Conservation (phyloP, 176 grass and related monocot genomes). For the Phoenix roebelenii region DNA sequence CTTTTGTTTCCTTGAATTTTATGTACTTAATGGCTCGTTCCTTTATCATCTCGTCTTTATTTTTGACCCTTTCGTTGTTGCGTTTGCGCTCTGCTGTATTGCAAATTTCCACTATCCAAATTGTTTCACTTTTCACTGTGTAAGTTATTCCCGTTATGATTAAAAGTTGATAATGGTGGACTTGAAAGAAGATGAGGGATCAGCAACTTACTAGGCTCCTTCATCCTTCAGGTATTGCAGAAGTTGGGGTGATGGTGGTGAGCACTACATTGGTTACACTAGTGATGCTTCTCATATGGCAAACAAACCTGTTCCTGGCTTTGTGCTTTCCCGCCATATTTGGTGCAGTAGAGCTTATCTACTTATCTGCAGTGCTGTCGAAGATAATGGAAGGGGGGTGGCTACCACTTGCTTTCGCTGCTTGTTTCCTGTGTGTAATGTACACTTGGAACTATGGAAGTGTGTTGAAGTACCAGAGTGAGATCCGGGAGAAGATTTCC, state of each 20-base stretch:
- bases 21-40: too few species aligned
- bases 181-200: too few species aligned
- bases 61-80: too few species aligned
- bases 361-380: conserved; percentile 73
- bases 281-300: conserved; percentile 98
- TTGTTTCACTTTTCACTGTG: too few species aligned
- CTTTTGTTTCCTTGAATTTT: too few species aligned
- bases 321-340: conserved; percentile 72
- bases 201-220: not conserved
- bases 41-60: too few species aligned
- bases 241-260: conserved; percentile 97
- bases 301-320: conserved; percentile 69
- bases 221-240: conserved; percentile 63
- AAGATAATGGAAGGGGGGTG: conserved; percentile 91
- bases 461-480: conserved; percentile 88
- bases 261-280: conserved; percentile 89
- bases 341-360: conserved; percentile 62
- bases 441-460: conserved; percentile 98
- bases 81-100: too few species aligned
- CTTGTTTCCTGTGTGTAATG: conserved; percentile 81
- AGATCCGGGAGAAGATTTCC: conserved; percentile 94
- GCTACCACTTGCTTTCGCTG: conserved; percentile 76
- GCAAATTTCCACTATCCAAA: too few species aligned
- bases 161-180: too few species aligned
- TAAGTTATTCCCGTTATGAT: too few species aligned